Evolutionary conservation across 208 protist species (phyloP).

Genomic region (Trichomonas vaginalis): DNA sequence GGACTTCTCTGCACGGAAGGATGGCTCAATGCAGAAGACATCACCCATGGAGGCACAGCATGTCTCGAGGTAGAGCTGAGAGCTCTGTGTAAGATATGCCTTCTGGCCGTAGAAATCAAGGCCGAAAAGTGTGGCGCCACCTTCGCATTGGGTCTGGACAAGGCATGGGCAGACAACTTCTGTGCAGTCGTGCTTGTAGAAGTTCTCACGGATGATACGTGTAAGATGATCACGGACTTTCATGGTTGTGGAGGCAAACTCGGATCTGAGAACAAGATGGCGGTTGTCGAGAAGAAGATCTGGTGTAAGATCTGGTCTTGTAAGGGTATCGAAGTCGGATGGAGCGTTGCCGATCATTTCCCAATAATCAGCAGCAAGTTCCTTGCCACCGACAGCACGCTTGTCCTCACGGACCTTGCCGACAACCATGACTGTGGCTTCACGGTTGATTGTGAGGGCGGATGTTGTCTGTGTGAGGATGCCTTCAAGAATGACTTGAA

Average conservation of each 20-base stretch:
- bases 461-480: constrained; percentile 38
- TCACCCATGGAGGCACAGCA: constrained; percentile 72
- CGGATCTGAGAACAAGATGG: constrained; percentile 75
- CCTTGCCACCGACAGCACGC: constrained; percentile 43
- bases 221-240: constrained; percentile 60
- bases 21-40: constrained; percentile 76
- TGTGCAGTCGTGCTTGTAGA: constrained; percentile 58
- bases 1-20: constrained; percentile 90
- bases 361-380: constrained; percentile 53
- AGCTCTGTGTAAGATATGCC: constrained; percentile 92
- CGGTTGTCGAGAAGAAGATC: constrained; percentile 73
- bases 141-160: constrained; percentile 89
- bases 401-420: constrained; percentile 38
- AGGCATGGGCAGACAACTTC: constrained; percentile 89
- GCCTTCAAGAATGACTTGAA: constrained; percentile 71
- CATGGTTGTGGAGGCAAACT: constrained; percentile 48
- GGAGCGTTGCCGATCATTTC: constrained; percentile 44
- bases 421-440: constrained; percentile 60
- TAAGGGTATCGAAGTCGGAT: constrained; percentile 43
- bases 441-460: constrained; percentile 52
- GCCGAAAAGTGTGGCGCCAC: constrained; percentile 88
- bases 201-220: constrained; percentile 77
- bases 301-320: constrained; percentile 59
- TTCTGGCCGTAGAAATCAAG: constrained; percentile 82
- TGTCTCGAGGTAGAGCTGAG: constrained; percentile 94